Base-by-base conservation (phyloP, 73 alveolate species). In the Urostyla sp. region DNA sequence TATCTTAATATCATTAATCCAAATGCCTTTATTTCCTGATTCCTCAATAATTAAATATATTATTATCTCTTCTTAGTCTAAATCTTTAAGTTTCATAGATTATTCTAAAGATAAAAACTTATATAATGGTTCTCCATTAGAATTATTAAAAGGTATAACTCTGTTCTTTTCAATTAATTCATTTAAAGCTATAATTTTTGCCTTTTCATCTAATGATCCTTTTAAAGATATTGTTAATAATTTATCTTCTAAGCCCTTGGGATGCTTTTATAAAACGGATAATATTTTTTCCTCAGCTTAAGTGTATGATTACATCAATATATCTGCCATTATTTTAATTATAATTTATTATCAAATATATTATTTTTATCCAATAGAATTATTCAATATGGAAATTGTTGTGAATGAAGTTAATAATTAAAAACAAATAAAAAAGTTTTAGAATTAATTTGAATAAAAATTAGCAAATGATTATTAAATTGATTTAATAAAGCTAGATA, bases 1-100 rank as follows among this genome's bases (percentile, higher is more conserved):
- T n/a, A 35, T 45, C 86, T 91, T 91, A 50, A 91, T 46, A 40
- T 88, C 95, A 24, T 46, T 61, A 8, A 84, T 69, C 58, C 84
- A 78, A 30, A 91, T 79, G 1, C 97, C 97, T 51, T 32, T 82
- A 56, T 75, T 82, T 28, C 95, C 85, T 48, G 94, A 49, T 72
- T 91, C 94, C 69, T 88, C 93, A 20, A 91, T 82, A 35, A 84
- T 43, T 48, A 84, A 76, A 75, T 91, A 91, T 21, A 84, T 90
- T 0, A 80, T 53, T 21, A 84, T 72, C 44, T 91, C 97, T 36
- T 91, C 97, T 28, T 84, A 75, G 31, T 85, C 24, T 59, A 91
- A 75, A 66, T 83, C 92, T 37, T 86, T 27, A 46, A 83, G 48
- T 50, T 80, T 75, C 45, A 30, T 37, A 1, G 93, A 91, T 45